Base-by-base conservation (phyloP, 2,329 filamentous ascomycete species). In the Diatrype stigma region DNA sequence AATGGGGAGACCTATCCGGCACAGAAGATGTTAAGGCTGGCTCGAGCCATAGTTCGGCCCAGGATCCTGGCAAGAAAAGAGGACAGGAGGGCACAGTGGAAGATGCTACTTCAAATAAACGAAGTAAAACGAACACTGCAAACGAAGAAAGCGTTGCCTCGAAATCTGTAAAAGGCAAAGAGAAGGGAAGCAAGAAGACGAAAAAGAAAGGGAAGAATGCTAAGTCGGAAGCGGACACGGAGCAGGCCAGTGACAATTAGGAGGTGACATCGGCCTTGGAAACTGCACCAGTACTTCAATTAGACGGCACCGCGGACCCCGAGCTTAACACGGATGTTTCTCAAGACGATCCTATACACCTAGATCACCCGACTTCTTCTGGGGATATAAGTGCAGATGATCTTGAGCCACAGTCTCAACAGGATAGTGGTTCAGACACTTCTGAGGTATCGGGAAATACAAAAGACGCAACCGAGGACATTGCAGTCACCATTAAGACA, bases 221-320 rank as follows among this genome's bases (percentile, higher is more conserved):
- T 32, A n/a, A 26, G 4, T 16, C 38, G 46, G 16, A 42, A 51
- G 23, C 26, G 35, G 30, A 37, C 38, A 23, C 26, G 22, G 22
- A n/a, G 22, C 45, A 54, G 34, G 50, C 49, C 52, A 51, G 52
- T 53, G 53, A 26, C 55, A 57, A n/a, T 38, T 62, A 61, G 60
- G 46, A 57, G 19, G 47, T 57, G 57, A 3, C 57, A 53, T 60
- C 54, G 51, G 52, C 45, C 40, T 45, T 47, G 40, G 49, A 46
- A 10, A 40, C 34, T 26, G 23, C 47, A 46, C 12, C 26, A 22
- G 6, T n/a, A 5, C 21, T 28, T 11, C 16, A 12, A 16, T 8
- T 16, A 44, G 22, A 22, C 40, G 7, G 21, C 40, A 28, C 16
- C 21, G 19, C n/a, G 6, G 22, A 44, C 22, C 14, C 14, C 22